Conservation (phyloP, 2,329 filamentous ascomycete species). For the Colletotrichum coccodes region DNA sequence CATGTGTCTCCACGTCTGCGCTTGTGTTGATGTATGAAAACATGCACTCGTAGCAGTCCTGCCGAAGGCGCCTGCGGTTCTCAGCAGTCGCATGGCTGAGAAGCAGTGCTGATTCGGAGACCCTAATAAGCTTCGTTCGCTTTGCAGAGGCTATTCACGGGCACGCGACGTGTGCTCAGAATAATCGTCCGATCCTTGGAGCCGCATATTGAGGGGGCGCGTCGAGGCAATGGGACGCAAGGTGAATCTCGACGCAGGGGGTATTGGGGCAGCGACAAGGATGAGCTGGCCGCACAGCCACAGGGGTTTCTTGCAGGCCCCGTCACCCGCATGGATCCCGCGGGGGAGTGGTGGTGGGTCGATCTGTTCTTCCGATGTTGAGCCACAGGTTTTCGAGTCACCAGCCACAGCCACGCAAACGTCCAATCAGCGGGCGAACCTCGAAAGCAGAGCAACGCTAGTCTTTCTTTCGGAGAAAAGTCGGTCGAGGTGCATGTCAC, state of each 20-base stretch:
- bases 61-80: background rate
- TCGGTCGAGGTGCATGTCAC: background rate
- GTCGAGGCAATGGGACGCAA: conserved; percentile 6
- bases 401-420: background rate
- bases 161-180: conserved; percentile 6
- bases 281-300: conserved; percentile 28
- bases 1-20: background rate
- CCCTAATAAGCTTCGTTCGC: background rate
- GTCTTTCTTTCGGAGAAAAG: conserved; percentile 11
- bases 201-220: conserved; percentile 22
- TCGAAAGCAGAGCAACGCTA: background rate
- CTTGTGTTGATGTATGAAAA: conserved; percentile 11
- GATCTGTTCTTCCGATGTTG: conserved; percentile 13
- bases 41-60: background rate
- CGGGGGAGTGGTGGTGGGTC: conserved; percentile 25
- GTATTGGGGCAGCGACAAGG: conserved; percentile 18
- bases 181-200: conserved; percentile 23
- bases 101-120: background rate
- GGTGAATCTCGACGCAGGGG: conserved; percentile 14
- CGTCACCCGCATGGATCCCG: conserved; percentile 25
- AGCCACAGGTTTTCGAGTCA: background rate
- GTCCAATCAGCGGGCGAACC: background rate
- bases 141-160: conserved; percentile 6
- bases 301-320: conserved; percentile 26
- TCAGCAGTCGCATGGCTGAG: conserved; percentile 6